A percentile compares a stretch with the other conserved stretches of the same genome.
These are phyloP conservation scores for Elongisporangium prolatum DNA, from an alignment of 352 stramenopile species.

Conservation along the genomic window DNA sequence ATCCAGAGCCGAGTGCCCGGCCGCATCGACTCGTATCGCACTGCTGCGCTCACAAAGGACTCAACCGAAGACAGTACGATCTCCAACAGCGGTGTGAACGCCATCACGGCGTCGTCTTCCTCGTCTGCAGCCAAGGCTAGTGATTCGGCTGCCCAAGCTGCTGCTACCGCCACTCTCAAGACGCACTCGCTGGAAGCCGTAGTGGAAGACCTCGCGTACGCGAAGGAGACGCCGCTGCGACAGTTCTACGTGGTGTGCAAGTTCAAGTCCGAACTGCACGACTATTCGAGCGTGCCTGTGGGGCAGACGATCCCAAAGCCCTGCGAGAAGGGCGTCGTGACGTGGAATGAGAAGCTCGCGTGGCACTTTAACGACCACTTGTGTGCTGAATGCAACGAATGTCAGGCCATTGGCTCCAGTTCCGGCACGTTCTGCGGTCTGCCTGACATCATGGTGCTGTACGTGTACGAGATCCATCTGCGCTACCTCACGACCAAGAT, in stretches of 20 bases:
- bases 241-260: constrained; percentile 85
- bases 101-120: neutral
- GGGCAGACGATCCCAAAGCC: constrained; percentile 69
- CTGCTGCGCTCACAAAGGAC: constrained; percentile 19
- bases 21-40: constrained; percentile 55
- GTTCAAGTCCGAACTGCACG: constrained; percentile 81
- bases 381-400: constrained; percentile 70
- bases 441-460: constrained; percentile 75
- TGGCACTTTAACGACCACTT: constrained; percentile 81
- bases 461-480: constrained; percentile 82
- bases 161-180: constrained; percentile 39
- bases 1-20: constrained; percentile 68
- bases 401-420: constrained; percentile 44
- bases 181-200: constrained; percentile 56
- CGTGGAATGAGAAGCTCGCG: constrained; percentile 67
- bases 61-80: neutral
- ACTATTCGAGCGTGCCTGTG: constrained; percentile 66
- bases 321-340: constrained; percentile 57
- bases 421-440: constrained; percentile 65
- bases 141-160: constrained; percentile 11
- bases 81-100: constrained; percentile 8
- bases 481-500: constrained; percentile 84
- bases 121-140: constrained; percentile 12
- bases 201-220: constrained; percentile 71
- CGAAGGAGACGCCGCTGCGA: constrained; percentile 65